Conservation (phyloP, 306 rosid species). For the Lablab purpureus region DNA sequence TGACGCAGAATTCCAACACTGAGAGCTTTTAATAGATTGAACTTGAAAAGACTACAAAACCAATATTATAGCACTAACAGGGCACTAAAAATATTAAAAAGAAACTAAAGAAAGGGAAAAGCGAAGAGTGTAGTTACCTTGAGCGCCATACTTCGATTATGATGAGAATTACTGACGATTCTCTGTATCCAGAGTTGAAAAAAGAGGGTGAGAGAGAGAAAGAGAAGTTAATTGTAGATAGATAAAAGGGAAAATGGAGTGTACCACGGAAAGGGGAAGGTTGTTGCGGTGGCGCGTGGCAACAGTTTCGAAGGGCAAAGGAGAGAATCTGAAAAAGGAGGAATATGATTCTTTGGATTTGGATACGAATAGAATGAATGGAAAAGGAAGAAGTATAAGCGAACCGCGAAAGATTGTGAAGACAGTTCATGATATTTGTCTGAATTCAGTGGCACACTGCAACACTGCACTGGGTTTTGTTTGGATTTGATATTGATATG, state of each 20-base stretch:
- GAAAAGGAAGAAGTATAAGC: constrained; percentile 2
- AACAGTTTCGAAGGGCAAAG: constrained; percentile 55
- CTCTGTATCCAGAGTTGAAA: constrained; percentile 47
- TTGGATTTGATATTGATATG: not conserved
- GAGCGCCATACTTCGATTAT: constrained; percentile 57
- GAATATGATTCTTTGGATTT: constrained; percentile 3
- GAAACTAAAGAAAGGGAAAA: not conserved
- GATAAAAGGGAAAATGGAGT: not conserved
- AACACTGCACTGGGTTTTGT: not conserved
- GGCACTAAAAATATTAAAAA: not conserved
- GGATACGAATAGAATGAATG: not conserved
- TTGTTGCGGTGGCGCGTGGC: constrained; percentile 51
- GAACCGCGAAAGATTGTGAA: constrained; percentile 69
- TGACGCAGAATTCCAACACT: too few relatives aligned
- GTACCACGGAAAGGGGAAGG: constrained; percentile 55
- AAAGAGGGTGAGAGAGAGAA: not conserved
- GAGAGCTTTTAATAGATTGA: constrained; percentile 9
- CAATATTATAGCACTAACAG: not conserved
- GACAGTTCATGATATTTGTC: constrained; percentile 66
- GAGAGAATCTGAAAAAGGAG: constrained; percentile 61
- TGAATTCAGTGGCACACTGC: not conserved
- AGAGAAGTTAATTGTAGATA: not conserved
- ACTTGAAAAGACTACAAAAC: not conserved
- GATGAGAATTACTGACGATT: constrained; percentile 49
- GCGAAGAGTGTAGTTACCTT: constrained; percentile 59